phyloP scores from a whole-genome alignment of 192 early-diverging fungal species.

The Podila verticillata region DNA sequence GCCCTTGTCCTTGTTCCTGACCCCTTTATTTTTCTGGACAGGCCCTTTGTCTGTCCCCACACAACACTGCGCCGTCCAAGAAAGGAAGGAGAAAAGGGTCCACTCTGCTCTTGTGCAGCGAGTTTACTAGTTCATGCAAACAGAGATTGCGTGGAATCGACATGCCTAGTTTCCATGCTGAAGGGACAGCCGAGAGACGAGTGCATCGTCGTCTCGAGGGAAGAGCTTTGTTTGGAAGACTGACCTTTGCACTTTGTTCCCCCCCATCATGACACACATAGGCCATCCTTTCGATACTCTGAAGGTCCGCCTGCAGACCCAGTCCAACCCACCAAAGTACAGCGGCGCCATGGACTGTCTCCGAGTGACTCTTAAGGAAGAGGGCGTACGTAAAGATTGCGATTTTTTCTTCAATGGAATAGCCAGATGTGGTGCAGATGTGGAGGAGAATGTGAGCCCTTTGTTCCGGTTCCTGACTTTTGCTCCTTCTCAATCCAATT shows the following conservation, averaged over 20 bases:
- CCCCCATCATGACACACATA: neutral
- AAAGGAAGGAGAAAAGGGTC: too few species aligned
- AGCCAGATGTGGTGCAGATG: neutral
- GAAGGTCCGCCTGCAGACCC: constrained; percentile 76
- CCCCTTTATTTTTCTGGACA: neutral
- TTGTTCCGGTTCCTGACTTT: neutral
- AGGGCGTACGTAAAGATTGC: constrained; percentile 59
- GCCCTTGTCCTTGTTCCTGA: too few species aligned
- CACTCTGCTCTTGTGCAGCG: too few species aligned
- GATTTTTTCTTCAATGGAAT: neutral
- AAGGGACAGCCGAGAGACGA: neutral
- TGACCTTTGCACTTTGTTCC: neutral
- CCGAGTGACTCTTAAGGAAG: constrained; percentile 57
- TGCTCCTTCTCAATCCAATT: neutral
- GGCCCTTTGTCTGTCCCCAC: too few species aligned
- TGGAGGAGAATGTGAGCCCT: neutral
- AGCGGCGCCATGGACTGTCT: constrained; percentile 68
- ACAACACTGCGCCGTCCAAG: too few species aligned
- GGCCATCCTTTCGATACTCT: constrained; percentile 76
- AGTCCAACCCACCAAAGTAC: constrained; percentile 67
- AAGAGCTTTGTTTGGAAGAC: neutral
- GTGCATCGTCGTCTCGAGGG: neutral
- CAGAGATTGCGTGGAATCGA: too few species aligned
- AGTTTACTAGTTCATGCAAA: too few species aligned
- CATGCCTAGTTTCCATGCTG: neutral